A percentile compares a stretch with the other conserved stretches of the same genome.
Conservation (phyloP, 257 asterid genomes). For the Solanum chmielewskii region DNA sequence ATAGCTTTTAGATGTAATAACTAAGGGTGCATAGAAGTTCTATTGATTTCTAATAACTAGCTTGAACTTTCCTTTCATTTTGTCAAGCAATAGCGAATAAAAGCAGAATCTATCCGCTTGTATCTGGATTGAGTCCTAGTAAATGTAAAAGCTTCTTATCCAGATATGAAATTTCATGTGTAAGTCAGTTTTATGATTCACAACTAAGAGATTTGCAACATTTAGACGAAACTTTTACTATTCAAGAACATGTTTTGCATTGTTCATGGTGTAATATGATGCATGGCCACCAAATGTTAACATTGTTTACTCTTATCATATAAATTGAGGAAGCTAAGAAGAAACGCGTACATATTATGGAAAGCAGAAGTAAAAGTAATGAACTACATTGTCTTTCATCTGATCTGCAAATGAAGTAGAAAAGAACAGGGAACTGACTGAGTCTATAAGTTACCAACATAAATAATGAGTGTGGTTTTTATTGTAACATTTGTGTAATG, state of each 20-base stretch:
- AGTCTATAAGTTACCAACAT: neutral
- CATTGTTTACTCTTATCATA: neutral
- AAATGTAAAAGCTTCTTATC: neutral
- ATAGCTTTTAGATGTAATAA: neutral
- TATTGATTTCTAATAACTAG: neutral
- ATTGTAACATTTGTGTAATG: too few relatives aligned
- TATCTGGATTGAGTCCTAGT: neutral
- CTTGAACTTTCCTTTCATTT: neutral
- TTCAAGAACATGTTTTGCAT: neutral
- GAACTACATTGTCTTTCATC: neutral
- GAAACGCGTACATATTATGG: neutral
- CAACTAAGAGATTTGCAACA: neutral
- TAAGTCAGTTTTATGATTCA: neutral
- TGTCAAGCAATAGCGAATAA: neutral
- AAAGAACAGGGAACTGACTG: neutral
- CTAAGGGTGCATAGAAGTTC: neutral
- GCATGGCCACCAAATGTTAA: neutral
- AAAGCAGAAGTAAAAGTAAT: neutral
- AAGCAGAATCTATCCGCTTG: neutral
- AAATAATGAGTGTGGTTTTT: too few relatives aligned
- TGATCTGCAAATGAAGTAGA: neutral
- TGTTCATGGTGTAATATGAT: neutral
- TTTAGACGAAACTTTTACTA: neutral
- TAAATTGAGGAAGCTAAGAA: neutral
- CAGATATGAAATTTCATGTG: neutral